Evolutionary conservation across 78 protist species (phyloP), one percentile per base, ranked within the genome.

Genomic region (Goniomonas avonlea): DNA sequence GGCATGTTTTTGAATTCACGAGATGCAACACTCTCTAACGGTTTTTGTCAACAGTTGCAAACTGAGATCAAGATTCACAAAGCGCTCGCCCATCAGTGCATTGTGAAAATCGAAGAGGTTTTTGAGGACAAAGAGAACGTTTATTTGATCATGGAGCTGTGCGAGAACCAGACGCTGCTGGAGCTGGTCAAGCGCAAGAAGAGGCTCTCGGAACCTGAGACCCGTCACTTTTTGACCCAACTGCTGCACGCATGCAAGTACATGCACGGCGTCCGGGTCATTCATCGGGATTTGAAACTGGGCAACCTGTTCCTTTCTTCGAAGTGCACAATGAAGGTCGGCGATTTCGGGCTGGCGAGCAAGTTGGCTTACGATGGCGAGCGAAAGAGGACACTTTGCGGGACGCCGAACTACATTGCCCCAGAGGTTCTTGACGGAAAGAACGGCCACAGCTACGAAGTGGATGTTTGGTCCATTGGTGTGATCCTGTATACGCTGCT

Each of bases 331-430:
- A 56, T 93, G 43, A 93, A 92, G 82, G 81, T 96, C 47, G 97
- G 97, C 31, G 99, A 96, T 82, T 96, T 96, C 71, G 99, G 99
- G 31, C 91, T 96, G 9, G 95, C 99, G 37, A 77, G 94, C 34
- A 59, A 65, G 56, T 82, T 95, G 23, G 77, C 73, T 45, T 56
- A 65, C 45, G 88, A 73, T 18, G 91, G 89, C 41, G 98, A 96
- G 82, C 85, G 98, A 25, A 92, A 75, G 75, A 47, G 58, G 59
- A 94, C 97, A 23, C 88, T 96, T 27, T 96, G 99, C 86, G 99
- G 99, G 20, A 96, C 99, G 39, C 99, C 99, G 40, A 96, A 96
- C 88, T 96, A 94, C 91, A 93, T 96, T 37, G 98, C 99, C 20
- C 99, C 99, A 21, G 99, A 96, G 82, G 86, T 96, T 41, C 76